These are phyloP conservation scores for Neofusicoccum laricinum DNA, from an alignment of 2,329 filamentous ascomycete species.

Conservation along the genomic window DNA sequence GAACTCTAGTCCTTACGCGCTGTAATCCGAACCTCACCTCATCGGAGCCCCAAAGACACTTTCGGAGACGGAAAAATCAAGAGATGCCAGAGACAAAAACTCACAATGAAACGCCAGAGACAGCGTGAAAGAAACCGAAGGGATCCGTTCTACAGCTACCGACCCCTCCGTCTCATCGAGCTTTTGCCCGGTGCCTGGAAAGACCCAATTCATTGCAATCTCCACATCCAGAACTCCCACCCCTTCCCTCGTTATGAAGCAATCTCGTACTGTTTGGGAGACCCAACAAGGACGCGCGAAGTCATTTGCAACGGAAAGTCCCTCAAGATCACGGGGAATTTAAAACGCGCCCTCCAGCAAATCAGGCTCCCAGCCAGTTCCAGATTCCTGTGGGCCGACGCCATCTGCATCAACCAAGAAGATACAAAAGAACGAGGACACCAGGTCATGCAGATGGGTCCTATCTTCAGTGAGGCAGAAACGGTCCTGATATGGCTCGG, in stretches of 20 bases:
- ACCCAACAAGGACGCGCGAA: background rate
- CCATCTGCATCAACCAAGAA: background rate
- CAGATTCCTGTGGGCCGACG: background rate
- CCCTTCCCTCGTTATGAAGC: background rate
- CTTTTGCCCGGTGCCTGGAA: background rate
- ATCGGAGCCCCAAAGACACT: no score
- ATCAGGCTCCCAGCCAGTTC: background rate
- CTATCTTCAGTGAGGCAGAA: background rate
- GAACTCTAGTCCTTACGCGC: no score
- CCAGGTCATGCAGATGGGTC: background rate
- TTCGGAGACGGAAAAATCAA: no score
- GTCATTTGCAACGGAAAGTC: background rate
- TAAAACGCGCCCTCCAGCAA: background rate
- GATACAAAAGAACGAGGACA: background rate
- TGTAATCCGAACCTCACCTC: no score
- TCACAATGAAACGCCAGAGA: background rate
- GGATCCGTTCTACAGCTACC: background rate
- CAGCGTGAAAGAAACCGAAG: background rate
- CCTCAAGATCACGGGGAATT: background rate
- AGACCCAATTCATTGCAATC: background rate
- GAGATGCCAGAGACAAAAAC: no score
- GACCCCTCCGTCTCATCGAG: background rate
- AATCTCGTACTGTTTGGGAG: background rate
- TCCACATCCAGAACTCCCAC: background rate
- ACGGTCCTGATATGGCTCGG: background rate